These are phyloP conservation scores for Penicillium sp. DNA, from an alignment of 2,329 filamentous ascomycete species.

Conservation along the genomic window DNA sequence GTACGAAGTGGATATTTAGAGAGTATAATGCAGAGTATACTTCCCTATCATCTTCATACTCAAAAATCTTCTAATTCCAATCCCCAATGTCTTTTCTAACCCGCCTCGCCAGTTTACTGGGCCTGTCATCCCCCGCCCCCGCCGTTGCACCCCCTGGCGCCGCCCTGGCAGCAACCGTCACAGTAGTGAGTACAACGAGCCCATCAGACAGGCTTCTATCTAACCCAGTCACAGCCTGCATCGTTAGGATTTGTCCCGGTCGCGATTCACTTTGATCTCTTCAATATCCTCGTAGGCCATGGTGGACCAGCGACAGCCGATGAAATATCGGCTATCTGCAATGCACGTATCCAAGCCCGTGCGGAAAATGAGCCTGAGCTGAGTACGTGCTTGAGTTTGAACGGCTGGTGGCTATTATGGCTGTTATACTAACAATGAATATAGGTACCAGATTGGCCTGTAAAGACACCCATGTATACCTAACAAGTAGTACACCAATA, in stretches of 20 bases:
- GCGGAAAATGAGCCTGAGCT: conserved; percentile 20
- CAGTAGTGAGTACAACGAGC: conserved; percentile 21
- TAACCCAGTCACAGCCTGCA: conserved; percentile 27
- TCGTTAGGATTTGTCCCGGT: conserved; percentile 41
- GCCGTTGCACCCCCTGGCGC: conserved; percentile 24
- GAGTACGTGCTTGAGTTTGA: conserved; percentile 19
- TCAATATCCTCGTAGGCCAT: conserved; percentile 29
- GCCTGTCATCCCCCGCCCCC: conserved; percentile 10
- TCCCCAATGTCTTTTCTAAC: conserved; percentile 19
- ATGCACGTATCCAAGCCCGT: conserved; percentile 14
- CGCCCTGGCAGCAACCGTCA: conserved; percentile 29
- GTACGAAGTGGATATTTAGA: not conserved
- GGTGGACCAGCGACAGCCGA: conserved; percentile 28
- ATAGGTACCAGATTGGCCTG: conserved; percentile 18
- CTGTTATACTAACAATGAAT: not conserved
- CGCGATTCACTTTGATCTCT: conserved; percentile 38
- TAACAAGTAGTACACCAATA: not conserved
- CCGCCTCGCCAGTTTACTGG: conserved; percentile 17
- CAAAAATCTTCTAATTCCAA: not conserved
- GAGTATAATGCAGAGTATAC: not conserved
- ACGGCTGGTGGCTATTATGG: not conserved
- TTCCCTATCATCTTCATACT: not conserved
- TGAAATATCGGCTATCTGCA: conserved; percentile 28
- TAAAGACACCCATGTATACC: conserved; percentile 3
- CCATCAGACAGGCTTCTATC: not conserved